Conservation (phyloP, 106 monocot species). For the Dendrobium huoshanense region DNA sequence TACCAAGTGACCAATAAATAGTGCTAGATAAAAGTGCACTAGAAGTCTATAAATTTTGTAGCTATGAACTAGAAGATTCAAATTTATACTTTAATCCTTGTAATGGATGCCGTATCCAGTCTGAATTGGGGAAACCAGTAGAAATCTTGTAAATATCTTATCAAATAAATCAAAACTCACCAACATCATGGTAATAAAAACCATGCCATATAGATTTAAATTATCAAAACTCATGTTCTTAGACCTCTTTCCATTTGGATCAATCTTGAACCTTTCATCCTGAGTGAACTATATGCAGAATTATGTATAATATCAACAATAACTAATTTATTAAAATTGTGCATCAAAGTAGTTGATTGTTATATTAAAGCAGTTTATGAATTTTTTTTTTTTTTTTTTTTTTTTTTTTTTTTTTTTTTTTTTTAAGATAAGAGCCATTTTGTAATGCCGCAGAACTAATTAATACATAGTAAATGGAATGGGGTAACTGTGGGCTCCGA, state of each 20-base stretch:
- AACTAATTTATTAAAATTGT: too few relatives aligned
- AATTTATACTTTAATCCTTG: not conserved
- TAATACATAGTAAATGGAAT: not conserved
- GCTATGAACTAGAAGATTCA: not conserved
- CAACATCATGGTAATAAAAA: not conserved
- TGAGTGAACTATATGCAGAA: too few relatives aligned
- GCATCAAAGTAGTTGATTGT: not conserved
- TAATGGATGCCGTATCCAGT: not conserved
- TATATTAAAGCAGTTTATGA: not conserved
- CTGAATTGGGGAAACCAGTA: too few relatives aligned
- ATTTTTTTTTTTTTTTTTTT: too few relatives aligned
- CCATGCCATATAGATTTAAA: not conserved
- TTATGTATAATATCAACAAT: too few relatives aligned
- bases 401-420: not conserved
- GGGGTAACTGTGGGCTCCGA: too few relatives aligned
- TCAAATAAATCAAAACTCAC: not conserved
- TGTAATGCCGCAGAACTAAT: not conserved
- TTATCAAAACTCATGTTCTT: not conserved
- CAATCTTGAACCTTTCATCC: not conserved
- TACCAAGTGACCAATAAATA: too few relatives aligned
- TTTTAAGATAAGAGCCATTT: not conserved
- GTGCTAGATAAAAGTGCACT: too few relatives aligned
- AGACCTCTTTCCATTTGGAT: not conserved
- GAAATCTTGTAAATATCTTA: not conserved
- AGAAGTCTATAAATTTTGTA: not conserved